phyloP scores from a whole-genome alignment of 768 basidiomycete genomes.

The Thelephora ganbajun region DNA sequence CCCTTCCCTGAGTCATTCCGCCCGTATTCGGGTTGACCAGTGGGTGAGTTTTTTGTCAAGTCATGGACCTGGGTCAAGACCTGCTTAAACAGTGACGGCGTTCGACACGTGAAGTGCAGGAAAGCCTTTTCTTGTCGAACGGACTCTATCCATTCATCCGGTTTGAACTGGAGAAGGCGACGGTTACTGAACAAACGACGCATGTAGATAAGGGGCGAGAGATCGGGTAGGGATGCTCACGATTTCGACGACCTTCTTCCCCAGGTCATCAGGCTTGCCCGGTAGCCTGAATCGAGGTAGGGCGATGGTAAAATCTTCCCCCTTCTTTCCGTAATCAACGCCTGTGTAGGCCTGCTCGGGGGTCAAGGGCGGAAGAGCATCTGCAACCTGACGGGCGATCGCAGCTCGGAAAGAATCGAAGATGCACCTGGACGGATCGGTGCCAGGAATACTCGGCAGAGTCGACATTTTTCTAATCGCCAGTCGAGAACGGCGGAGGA shows the following conservation, averaged over 20 bases:
- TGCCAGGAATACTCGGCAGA: slow-evolving; percentile 27
- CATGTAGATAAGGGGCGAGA: background rate
- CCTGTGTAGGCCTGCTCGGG: slow-evolving; percentile 72
- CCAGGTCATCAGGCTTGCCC: slow-evolving; percentile 71
- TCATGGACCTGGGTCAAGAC: slow-evolving; percentile 63
- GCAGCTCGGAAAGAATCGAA: slow-evolving; percentile 74
- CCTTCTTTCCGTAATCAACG: slow-evolving; percentile 86
- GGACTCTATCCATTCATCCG: slow-evolving; percentile 66
- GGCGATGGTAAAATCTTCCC: slow-evolving; percentile 86
- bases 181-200: background rate
- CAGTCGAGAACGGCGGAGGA: background rate
- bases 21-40: slow-evolving; percentile 64
- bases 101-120: slow-evolving; percentile 68
- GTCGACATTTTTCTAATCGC: slow-evolving; percentile 6
- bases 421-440: slow-evolving; percentile 51
- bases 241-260: slow-evolving; percentile 54
- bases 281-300: slow-evolving; percentile 82
- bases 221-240: slow-evolving; percentile 23
- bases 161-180: slow-evolving; percentile 48
- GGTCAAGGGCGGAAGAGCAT: slow-evolving; percentile 48
- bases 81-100: slow-evolving; percentile 43
- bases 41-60: slow-evolving; percentile 50
- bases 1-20: slow-evolving; percentile 62
- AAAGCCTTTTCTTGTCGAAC: slow-evolving; percentile 64
- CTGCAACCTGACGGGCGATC: slow-evolving; percentile 59